These are phyloP conservation scores for Abelmoschus esculentus DNA, from an alignment of 345 rosid species.

Conservation along the genomic window DNA sequence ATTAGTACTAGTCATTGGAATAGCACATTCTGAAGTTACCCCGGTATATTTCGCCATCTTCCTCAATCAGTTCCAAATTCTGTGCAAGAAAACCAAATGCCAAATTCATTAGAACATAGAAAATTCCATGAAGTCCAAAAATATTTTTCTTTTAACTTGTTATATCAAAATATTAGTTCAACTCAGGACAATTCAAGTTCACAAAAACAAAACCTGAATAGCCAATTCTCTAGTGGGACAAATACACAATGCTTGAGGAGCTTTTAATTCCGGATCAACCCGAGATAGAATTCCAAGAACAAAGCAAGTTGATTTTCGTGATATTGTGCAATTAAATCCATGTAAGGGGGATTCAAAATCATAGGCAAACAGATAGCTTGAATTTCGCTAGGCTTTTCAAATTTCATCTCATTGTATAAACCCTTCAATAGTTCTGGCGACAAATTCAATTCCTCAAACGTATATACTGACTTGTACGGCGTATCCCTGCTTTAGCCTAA, in stretches of 20 bases:
- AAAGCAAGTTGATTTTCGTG: slow-evolving; percentile 93
- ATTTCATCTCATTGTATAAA: slow-evolving; percentile 87
- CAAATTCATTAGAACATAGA: neutral
- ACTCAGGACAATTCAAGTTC: too few relatives aligned
- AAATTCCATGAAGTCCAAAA: neutral
- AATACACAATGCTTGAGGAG: slow-evolving; percentile 87
- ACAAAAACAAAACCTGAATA: slow-evolving; percentile 49
- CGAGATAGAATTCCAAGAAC: slow-evolving; percentile 93
- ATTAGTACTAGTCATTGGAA: slow-evolving; percentile 44
- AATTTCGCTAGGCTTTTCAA: slow-evolving; percentile 86
- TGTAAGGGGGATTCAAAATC: slow-evolving; percentile 80
- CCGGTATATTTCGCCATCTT: slow-evolving; percentile 91
- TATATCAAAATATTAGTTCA: too few relatives aligned
- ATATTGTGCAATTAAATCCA: slow-evolving; percentile 84
- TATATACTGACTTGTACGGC: slow-evolving; percentile 66
- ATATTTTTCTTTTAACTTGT: too few relatives aligned
- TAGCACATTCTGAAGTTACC: slow-evolving; percentile 60
- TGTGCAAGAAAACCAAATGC: slow-evolving; percentile 13
- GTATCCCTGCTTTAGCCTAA: slow-evolving; percentile 70
- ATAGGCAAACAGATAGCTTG: slow-evolving; percentile 88
- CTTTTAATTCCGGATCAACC: slow-evolving; percentile 41
- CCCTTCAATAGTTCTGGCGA: slow-evolving; percentile 78
- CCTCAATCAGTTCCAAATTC: slow-evolving; percentile 82
- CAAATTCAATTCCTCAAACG: slow-evolving; percentile 77
- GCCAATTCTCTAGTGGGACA: slow-evolving; percentile 95